Evolutionary conservation across 78 protist genomes (phyloP).

Genomic region (Dictyostelium firmibasis): DNA sequence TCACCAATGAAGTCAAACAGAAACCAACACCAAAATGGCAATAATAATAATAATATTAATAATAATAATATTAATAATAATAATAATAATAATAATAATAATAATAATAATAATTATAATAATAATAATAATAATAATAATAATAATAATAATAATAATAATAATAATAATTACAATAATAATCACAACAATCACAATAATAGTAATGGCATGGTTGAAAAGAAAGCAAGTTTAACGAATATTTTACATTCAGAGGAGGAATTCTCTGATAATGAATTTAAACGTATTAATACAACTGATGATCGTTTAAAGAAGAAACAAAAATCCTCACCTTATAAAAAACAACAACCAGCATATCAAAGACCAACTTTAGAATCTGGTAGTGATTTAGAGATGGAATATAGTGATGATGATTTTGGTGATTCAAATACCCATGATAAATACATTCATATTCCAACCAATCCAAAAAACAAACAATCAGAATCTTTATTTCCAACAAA

Average conservation of each 20-base stretch:
- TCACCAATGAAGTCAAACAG: neutral
- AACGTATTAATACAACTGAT: neutral
- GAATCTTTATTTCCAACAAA: neutral
- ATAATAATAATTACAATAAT: too few relatives aligned
- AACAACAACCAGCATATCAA: neutral
- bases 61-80: too few relatives aligned
- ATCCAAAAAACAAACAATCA: neutral
- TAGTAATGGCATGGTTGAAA: neutral
- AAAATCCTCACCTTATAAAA: neutral
- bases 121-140: too few relatives aligned
- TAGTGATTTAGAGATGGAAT: neutral
- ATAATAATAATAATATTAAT: too few relatives aligned
- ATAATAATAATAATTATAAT: too few relatives aligned
- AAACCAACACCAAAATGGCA: neutral
- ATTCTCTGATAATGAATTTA: neutral
- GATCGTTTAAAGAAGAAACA: neutral
- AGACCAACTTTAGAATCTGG: neutral
- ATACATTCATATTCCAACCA: neutral
- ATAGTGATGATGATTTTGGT: constrained; percentile 19
- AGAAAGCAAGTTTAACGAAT: neutral
- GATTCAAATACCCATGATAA: neutral
- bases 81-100: too few relatives aligned
- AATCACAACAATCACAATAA: neutral
- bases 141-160: too few relatives aligned
- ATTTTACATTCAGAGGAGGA: neutral